Percentiles rank a stretch among this genome's conserved stretches.
phyloP scores from a whole-genome alignment of 1,139 yeast species.

The Wickerhamomyces sp. region DNA sequence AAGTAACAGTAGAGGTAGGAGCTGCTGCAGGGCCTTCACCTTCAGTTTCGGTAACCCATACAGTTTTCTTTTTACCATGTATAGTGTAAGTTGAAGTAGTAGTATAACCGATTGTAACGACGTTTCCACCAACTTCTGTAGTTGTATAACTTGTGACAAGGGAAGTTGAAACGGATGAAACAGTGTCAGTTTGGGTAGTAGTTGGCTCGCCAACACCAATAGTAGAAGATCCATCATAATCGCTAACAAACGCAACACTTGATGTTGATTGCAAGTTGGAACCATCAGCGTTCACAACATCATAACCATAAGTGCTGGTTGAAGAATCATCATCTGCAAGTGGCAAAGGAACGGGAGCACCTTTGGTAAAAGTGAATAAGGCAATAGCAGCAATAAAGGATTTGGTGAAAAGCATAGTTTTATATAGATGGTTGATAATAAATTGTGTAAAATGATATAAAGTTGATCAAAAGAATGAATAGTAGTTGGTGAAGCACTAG shows the following conservation, averaged over 20 bases:
- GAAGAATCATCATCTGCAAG: slow-evolving; percentile 10
- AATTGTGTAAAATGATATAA: too few species aligned
- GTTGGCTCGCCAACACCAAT: slow-evolving; percentile 21
- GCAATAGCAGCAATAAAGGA: slow-evolving; percentile 16
- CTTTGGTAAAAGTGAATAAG: slow-evolving; percentile 14
- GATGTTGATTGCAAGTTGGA: slow-evolving; percentile 22
- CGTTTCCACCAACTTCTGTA: background rate
- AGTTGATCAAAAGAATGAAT: slow-evolving; percentile 23
- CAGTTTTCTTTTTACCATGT: slow-evolving; percentile 20
- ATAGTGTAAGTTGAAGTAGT: slow-evolving; percentile 18
- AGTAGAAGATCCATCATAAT: slow-evolving; percentile 11
- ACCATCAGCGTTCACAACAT: slow-evolving; percentile 25
- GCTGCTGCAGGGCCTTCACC: slow-evolving; percentile 7
- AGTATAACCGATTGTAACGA: slow-evolving; percentile 14
- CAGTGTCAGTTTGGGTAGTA: slow-evolving; percentile 11
- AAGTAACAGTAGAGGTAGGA: background rate
- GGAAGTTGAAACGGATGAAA: slow-evolving; percentile 3
- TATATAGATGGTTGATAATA: background rate
- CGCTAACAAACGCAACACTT: slow-evolving; percentile 13
- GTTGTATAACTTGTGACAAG: slow-evolving; percentile 7
- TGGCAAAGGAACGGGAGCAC: slow-evolving; percentile 21
- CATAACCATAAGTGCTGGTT: slow-evolving; percentile 19
- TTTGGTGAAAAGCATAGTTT: slow-evolving; percentile 20
- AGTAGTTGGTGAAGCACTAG: slow-evolving; percentile 19
- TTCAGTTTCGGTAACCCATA: slow-evolving; percentile 22